Conservation (phyloP, 225 moss, liverwort and hornwort genomes). For the Polytrichum commune region DNA sequence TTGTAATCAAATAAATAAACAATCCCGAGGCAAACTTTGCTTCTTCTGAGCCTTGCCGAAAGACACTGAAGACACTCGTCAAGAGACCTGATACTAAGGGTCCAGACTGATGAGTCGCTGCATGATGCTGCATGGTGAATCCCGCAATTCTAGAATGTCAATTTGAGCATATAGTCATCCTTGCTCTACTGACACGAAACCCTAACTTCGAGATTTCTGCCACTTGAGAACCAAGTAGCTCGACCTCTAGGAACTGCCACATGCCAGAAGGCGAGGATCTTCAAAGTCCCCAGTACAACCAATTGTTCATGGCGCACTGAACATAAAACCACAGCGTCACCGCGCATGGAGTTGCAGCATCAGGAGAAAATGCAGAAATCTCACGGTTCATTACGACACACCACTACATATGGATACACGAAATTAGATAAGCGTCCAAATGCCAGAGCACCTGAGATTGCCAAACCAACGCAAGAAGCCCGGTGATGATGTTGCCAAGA, state of each 20-base stretch:
- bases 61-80: neutral
- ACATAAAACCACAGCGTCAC: neutral
- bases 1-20: no score
- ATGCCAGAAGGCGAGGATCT: neutral
- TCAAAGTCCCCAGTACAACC: no score
- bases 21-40: no score
- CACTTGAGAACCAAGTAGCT: neutral
- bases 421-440: neutral
- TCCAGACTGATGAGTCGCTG: neutral
- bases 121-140: neutral
- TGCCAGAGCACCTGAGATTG: slow-evolving; percentile 8
- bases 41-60: neutral
- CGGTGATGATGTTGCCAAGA: neutral
- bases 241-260: neutral
- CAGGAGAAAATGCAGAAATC: neutral
- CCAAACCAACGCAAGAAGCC: neutral
- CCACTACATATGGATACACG: neutral
- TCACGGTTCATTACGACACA: neutral
- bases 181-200: neutral
- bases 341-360: no score
- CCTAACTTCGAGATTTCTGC: neutral
- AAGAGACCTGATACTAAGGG: neutral
- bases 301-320: neutral
- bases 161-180: neutral
- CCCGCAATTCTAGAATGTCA: neutral